Evolutionary conservation across 371 early-diverging fungal genomes (phyloP).

Genomic region (Nosema muscidifuracis): DNA sequence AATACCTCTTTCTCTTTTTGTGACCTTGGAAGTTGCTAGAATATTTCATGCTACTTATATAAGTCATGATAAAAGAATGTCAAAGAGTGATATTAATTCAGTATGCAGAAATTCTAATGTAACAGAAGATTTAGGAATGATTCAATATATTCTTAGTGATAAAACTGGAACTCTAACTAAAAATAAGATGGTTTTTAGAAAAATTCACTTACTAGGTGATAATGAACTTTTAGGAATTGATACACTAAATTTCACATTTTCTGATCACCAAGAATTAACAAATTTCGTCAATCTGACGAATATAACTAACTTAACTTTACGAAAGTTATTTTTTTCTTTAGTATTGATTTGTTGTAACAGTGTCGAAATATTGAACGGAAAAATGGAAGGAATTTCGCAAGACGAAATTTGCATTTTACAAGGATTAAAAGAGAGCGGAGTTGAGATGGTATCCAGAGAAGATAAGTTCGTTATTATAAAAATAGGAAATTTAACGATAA

Average conservation of each 20-base stretch:
- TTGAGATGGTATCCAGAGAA: constrained; percentile 18
- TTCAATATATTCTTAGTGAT: constrained; percentile 88
- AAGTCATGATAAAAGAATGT: constrained; percentile 50
- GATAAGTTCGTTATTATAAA: constrained; percentile 19
- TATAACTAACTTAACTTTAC: no score
- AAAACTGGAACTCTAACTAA: constrained; percentile 99
- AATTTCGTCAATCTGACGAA: not conserved
- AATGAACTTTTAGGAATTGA: constrained; percentile 2
- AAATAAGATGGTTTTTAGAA: constrained; percentile 89
- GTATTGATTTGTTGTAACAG: constrained; percentile 58
- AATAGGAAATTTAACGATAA: constrained; percentile 24
- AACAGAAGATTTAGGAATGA: constrained; percentile 91
- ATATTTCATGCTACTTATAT: constrained; percentile 71
- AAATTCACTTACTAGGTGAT: constrained; percentile 34
- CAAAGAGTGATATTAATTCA: constrained; percentile 69
- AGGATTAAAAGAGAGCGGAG: constrained; percentile 28
- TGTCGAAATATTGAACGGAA: constrained; percentile 56
- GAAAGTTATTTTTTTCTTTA: constrained; percentile 42
- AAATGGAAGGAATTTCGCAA: constrained; percentile 60
- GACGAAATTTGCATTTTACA: constrained; percentile 62
- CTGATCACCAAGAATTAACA: not conserved
- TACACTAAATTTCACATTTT: not conserved
- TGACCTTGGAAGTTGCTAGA: constrained; percentile 73
- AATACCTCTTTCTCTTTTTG: constrained; percentile 87
- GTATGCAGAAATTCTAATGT: constrained; percentile 64